Evolutionary conservation across 129 eudicot genomes (phyloP), one percentile per base, ranked within the genome.

Genomic region (Apium graveolens): DNA sequence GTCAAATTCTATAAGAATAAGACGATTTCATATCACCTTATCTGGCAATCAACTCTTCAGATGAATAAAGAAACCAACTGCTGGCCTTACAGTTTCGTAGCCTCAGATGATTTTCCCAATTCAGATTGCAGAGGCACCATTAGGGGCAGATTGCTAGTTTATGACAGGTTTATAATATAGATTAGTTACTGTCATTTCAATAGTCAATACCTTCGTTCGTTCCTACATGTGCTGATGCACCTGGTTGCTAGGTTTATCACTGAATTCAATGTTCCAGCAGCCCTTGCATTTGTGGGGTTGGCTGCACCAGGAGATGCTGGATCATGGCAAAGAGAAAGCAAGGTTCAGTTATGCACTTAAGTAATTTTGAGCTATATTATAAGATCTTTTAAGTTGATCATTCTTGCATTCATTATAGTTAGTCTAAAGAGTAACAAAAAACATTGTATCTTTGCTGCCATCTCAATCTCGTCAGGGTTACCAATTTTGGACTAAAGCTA

Each of bases 321-420:
- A 75, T 90, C 98, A 49, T 91, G 93, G 89, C 98, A 93, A 85
- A 86, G 85, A 82, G 97, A 93, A 89, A 79, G 88, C 87, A 93
- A 90, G 95, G 98, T 17, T 72, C 27, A 2, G 48, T 53, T 35
- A 35, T 7, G 3, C 37, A 16, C 39, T 75, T 32, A 31, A 75
- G 46, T 74, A 26, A 18, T 73, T 53, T 42, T 31, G 16, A 39
- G 31, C 5, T 38, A 9, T 38, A 18, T 11, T 14, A 14, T 18
- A 71, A 60, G 73, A 29, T 68, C 43, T 68, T 34, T 8, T 70
- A 16, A 31, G 44, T 29, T 65, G 39, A 32, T 65, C 3, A 32
- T 26, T 62, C 69, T 62, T 27, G 62, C 62, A 51, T 62, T 62
- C 35, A 62, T 3, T 29, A 4, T 16, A 31, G 38, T 65, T 65